Evolutionary conservation across 2,329 filamentous ascomycete species (phyloP), one percentile per base, ranked within the genome.

Genomic region (Aspergillus chevalieri): DNA sequence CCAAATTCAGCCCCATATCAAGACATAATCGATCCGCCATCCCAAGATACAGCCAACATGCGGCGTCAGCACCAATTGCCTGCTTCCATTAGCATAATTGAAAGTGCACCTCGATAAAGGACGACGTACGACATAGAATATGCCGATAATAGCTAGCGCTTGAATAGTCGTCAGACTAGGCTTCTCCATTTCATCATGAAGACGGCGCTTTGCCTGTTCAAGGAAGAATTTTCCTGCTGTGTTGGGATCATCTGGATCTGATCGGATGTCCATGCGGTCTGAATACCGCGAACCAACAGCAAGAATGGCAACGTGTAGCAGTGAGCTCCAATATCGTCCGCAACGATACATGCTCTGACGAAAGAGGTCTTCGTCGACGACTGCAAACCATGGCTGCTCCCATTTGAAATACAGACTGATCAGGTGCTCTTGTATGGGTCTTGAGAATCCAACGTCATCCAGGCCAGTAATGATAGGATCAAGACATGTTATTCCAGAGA

Each of bases 1-100:
- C 67, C 10, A 70, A 54, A 24, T 72, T 69, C 0, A 71, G 52
- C 1, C 69, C 69, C 66, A 71, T 68, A 26, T 72, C 69, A 0
- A 70, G 58, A 8, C 61, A 62, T 10, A 72, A 48, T 3, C 66
- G 60, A 44, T 54, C 64, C 1, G 69, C 69, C 63, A 71, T 69
- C 1, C 68, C 68, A n/a, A 68, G 63, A 39, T 68, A 61, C 7
- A 70, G 59, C 66, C 66, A 70, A 2, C 66, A 64, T 1, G 65
- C 61, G 3, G 67, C 66, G 52, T 70, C 68, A 4, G 59, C 59
- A 2, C 68, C 68, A 9, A 62, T 62, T 5, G 66, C 62, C 67
- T 70, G 14, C 2, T 28, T 28, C 4, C 4, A 10, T 8, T 34
- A 22, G 17, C 4, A n/a, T 30, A 9, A 4, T 36, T 36, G 14